phyloP scores from a whole-genome alignment of 306 rosid genomes.

The Pyrus communis region DNA sequence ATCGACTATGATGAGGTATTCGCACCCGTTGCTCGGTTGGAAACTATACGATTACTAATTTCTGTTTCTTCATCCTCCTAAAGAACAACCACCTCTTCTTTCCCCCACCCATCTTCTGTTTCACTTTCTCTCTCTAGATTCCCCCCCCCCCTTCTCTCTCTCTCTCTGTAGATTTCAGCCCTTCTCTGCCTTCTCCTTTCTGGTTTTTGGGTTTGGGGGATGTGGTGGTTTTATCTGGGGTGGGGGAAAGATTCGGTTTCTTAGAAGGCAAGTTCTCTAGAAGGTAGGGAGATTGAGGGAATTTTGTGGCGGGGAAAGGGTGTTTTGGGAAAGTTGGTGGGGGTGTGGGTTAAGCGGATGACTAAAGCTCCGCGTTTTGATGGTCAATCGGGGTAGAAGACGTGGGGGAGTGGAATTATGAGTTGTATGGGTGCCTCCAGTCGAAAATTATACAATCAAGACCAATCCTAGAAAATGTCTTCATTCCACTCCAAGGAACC shows the following conservation, averaged over 20 bases:
- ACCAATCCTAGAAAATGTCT: not conserved
- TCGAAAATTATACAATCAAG: not conserved
- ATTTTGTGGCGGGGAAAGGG: not conserved
- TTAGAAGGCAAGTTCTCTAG: not conserved
- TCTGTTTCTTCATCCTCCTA: conserved; percentile 41
- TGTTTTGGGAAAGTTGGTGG: not conserved
- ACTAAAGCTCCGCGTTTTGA: not conserved
- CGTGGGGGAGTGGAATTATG: conserved; percentile 4
- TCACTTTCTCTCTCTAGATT: not conserved
- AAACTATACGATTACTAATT: too few relatives aligned
- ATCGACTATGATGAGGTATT: too few relatives aligned
- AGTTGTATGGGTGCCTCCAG: not conserved
- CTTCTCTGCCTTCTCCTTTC: not conserved
- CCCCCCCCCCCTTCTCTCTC: conserved; percentile 1
- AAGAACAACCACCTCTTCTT: conserved; percentile 43
- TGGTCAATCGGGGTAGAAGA: not conserved
- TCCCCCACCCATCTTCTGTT: not conserved
- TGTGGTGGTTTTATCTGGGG: not conserved
- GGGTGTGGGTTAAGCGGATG: not conserved
- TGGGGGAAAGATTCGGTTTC: conserved; percentile 4
- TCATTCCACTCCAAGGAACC: not conserved
- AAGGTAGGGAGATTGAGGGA: not conserved
- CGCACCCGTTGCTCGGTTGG: too few relatives aligned
- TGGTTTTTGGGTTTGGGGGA: not conserved
- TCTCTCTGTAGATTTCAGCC: not conserved